phyloP scores from a whole-genome alignment of 2,329 filamentous ascomycete genomes.

The Colletotrichum sp. region DNA sequence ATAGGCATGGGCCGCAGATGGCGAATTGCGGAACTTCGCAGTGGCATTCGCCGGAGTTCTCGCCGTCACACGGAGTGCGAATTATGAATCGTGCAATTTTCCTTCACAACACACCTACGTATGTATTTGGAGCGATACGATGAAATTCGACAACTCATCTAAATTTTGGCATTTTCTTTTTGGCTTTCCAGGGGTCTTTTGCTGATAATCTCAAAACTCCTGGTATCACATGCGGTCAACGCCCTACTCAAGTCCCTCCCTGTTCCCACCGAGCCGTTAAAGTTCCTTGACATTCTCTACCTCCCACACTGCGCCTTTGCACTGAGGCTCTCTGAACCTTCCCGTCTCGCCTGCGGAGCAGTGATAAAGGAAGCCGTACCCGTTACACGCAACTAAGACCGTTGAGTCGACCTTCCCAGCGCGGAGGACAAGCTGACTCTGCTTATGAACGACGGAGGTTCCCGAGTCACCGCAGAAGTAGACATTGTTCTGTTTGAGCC shows the following conservation, averaged over 20 bases:
- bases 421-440: neutral
- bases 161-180: no score
- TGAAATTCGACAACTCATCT: no score
- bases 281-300: neutral
- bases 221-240: neutral
- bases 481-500: neutral
- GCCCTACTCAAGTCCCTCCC: neutral
- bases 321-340: neutral
- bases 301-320: neutral
- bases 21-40: neutral
- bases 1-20: neutral
- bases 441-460: neutral
- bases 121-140: fast-evolving
- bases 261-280: neutral
- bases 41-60: neutral
- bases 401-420: neutral
- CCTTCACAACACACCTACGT: fast-evolving
- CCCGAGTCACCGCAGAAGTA: neutral
- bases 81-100: fast-evolving
- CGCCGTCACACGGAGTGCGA: neutral
- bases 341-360: neutral
- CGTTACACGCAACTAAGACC: neutral
- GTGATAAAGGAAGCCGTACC: neutral
- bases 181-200: neutral
- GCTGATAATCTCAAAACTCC: neutral